These are phyloP conservation scores for Rugonectria rugulosa DNA, from an alignment of 2,329 filamentous ascomycete species.

Conservation along the genomic window DNA sequence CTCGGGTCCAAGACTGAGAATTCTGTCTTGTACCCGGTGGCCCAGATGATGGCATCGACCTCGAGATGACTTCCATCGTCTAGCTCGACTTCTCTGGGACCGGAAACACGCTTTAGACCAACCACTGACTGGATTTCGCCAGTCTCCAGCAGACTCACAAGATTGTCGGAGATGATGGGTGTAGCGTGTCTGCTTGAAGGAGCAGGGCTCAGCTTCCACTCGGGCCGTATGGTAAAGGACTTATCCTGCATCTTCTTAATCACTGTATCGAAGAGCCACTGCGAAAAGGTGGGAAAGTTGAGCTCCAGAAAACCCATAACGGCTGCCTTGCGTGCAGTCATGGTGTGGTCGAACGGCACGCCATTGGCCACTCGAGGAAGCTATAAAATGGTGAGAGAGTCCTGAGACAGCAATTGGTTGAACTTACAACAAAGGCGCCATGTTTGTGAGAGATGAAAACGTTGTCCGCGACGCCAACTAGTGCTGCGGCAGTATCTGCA, in stretches of 20 bases:
- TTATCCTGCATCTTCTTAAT: conserved; percentile 32
- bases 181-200: conserved; percentile 33
- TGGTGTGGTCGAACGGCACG: conserved; percentile 42
- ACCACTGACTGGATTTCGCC: conserved; percentile 45
- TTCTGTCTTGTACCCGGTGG: conserved; percentile 45
- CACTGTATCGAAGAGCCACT: conserved; percentile 35
- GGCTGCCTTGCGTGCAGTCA: conserved; percentile 44
- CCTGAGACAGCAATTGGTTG: not conserved
- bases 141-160: conserved; percentile 45
- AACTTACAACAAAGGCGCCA: conserved; percentile 46
- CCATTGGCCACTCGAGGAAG: conserved; percentile 44
- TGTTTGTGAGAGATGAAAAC: conserved; percentile 52
- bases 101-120: conserved; percentile 36
- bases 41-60: conserved; percentile 44
- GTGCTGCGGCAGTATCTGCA: conserved; percentile 39
- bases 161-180: conserved; percentile 39
- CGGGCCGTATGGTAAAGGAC: conserved; percentile 35
- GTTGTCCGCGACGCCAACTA: conserved; percentile 46
- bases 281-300: conserved; percentile 28
- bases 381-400: conserved; percentile 17
- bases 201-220: conserved; percentile 40
- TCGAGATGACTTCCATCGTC: conserved; percentile 38
- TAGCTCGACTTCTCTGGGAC: conserved; percentile 38
- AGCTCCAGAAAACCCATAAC: conserved; percentile 41
- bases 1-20: conserved; percentile 39